Conservation (phyloP, 805 yeast genomes). For the Brettanomyces bruxellensis region DNA sequence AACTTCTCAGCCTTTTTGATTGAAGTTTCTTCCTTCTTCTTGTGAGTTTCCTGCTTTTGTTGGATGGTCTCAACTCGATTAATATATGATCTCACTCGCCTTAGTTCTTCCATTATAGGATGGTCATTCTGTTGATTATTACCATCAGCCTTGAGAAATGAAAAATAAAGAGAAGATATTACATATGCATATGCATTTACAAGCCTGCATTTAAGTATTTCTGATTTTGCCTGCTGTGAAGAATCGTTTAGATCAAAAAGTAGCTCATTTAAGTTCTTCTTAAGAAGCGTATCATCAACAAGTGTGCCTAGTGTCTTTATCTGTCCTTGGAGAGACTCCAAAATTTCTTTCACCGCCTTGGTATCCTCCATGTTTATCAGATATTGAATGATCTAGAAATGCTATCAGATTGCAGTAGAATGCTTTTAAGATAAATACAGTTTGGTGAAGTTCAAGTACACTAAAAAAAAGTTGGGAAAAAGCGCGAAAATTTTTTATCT, state of each 20-base stretch:
- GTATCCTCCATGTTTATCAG: conserved; percentile 1
- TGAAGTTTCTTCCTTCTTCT: conserved; percentile 9
- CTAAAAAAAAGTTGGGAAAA: too few relatives aligned
- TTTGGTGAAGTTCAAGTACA: too few relatives aligned
- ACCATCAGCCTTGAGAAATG: conserved; percentile 53
- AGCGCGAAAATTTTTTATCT: too few relatives aligned
- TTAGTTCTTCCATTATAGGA: conserved; percentile 59
- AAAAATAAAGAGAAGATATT: conserved; percentile 46
- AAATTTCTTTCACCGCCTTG: neutral
- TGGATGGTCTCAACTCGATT: conserved; percentile 39
- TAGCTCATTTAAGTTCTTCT: conserved; percentile 7
- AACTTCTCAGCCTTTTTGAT: conserved; percentile 40
- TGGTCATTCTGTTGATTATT: conserved; percentile 42
- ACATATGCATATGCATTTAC: conserved; percentile 38
- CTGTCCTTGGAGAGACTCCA: neutral
- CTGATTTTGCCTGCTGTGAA: conserved; percentile 6
- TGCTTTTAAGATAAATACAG: too few relatives aligned
- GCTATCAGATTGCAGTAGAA: too few relatives aligned
- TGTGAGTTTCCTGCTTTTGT: conserved; percentile 15
- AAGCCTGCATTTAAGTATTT: conserved; percentile 23
- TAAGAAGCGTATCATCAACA: conserved; percentile 2
- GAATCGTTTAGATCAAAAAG: conserved; percentile 6
- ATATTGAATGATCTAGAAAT: neutral
- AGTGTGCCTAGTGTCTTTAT: neutral
- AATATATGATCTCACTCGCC: conserved; percentile 62